Evolutionary conservation across 805 yeast species (phyloP).

Genomic region (Ogataea angusta): DNA sequence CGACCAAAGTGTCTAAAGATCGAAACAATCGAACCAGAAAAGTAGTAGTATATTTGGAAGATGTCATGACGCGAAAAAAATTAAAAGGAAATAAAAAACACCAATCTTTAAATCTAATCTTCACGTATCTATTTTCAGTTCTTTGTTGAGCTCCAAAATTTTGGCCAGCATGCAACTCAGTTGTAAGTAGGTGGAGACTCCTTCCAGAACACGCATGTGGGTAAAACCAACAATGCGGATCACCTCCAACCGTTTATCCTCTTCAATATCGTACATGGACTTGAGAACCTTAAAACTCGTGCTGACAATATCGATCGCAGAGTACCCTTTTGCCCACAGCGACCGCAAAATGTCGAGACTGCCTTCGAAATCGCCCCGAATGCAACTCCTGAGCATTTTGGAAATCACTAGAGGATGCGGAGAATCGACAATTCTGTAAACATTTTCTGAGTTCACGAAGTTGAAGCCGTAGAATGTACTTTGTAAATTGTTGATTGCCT

Average conservation of each 20-base stretch:
- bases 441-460: conserved; percentile 86
- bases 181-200: conserved; percentile 85
- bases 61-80: conserved; percentile 9
- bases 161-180: conserved; percentile 78
- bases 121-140: not conserved
- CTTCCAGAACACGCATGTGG: conserved; percentile 91
- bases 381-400: conserved; percentile 51
- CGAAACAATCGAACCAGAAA: conserved; percentile 11
- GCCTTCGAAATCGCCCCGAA: conserved; percentile 46
- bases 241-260: conserved; percentile 66
- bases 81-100: not conserved
- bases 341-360: conserved; percentile 61
- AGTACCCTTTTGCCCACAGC: conserved; percentile 87
- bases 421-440: conserved; percentile 90
- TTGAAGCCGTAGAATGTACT: conserved; percentile 93
- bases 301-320: conserved; percentile 88
- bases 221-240: conserved; percentile 85
- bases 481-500: conserved; percentile 91
- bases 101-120: not conserved
- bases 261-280: conserved; percentile 64
- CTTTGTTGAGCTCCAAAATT: conserved; percentile 22
- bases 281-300: conserved; percentile 88
- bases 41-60: not conserved
- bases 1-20: conserved; percentile 20
- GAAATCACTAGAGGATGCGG: conserved; percentile 90